Percentiles rank a stretch among this genome's conserved stretches.
These are phyloP conservation scores for Vitis amurensis DNA, from an alignment of 164 flowering plant genomes.

Conservation along the genomic window DNA sequence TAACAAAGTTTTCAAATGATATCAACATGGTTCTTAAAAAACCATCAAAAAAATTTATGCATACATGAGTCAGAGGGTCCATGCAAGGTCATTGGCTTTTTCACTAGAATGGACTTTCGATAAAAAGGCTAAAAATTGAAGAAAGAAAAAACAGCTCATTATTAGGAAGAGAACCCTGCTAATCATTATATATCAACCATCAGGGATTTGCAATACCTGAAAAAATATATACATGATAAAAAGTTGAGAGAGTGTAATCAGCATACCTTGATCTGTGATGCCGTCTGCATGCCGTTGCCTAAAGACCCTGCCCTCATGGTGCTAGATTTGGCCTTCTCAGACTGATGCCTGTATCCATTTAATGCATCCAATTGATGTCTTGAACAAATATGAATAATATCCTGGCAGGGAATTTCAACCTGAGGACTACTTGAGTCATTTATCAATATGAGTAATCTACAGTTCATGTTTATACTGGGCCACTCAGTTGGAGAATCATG, in stretches of 20 bases:
- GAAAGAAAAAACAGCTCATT: not conserved
- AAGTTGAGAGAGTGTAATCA: not conserved
- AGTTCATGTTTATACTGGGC: conserved; percentile 25
- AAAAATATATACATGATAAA: not conserved
- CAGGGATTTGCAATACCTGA: not conserved
- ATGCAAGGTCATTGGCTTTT: too few relatives aligned
- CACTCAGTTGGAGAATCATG: conserved; percentile 19
- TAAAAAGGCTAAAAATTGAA: not conserved
- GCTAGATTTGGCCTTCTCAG: conserved; percentile 20
- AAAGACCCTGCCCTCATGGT: conserved; percentile 24
- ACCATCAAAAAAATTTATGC: too few relatives aligned
- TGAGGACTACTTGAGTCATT: conserved; percentile 60
- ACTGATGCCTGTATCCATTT: conserved; percentile 14
- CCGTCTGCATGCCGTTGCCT: conserved; percentile 19
- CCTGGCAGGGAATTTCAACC: conserved; percentile 64
- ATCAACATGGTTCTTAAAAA: too few relatives aligned
- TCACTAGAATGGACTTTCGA: not conserved
- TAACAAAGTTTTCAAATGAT: too few relatives aligned
- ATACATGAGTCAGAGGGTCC: too few relatives aligned
- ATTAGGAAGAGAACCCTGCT: not conserved
- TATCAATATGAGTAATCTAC: conserved; percentile 51
- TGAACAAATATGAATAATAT: conserved; percentile 36
- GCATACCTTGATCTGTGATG: conserved; percentile 36
- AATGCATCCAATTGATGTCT: conserved; percentile 27
- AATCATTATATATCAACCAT: not conserved